A percentile compares a stretch with the other conserved stretches of the same genome.
Evolutionary conservation across 2,329 filamentous ascomycete genomes (phyloP).

Genomic region (Ceratocystis lukuohia): DNA sequence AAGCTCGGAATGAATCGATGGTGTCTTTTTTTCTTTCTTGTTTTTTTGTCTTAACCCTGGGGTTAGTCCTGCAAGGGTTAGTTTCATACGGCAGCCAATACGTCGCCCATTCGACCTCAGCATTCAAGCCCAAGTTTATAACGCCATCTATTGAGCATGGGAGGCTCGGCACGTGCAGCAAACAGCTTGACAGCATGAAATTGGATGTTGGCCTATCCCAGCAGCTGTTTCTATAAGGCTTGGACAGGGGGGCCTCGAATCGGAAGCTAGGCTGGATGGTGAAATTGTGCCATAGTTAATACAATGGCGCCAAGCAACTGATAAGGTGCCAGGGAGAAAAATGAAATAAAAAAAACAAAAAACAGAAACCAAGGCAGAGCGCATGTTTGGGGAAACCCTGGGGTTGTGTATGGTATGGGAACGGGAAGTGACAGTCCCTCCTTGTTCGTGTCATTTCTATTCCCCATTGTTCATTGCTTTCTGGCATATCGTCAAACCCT

Average conservation of each 20-base stretch:
- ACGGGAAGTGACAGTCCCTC: background rate
- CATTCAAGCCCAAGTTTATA: too few relatives aligned
- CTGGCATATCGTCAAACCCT: too few relatives aligned
- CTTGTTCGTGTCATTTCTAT: background rate
- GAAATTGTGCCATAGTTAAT: slow-evolving; percentile 3
- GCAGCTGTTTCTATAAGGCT: background rate
- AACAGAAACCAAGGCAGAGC: background rate
- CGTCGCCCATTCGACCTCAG: too few relatives aligned
- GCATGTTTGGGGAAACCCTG: background rate
- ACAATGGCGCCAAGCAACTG: slow-evolving; percentile 2
- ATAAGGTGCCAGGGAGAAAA: background rate
- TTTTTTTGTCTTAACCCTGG: too few relatives aligned
- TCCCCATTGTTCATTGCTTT: background rate
- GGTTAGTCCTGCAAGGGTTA: too few relatives aligned
- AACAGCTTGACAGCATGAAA: background rate
- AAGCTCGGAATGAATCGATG: too few relatives aligned
- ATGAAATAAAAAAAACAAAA: background rate
- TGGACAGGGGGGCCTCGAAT: slow-evolving; percentile 1
- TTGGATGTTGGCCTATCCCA: background rate
- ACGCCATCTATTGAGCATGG: too few relatives aligned
- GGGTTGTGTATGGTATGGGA: background rate
- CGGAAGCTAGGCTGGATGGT: background rate
- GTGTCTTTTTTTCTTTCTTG: too few relatives aligned
- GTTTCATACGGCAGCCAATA: too few relatives aligned
- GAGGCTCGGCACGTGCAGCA: background rate